Evolutionary conservation across 2,329 filamentous ascomycete species (phyloP), one percentile per base, ranked within the genome.

Genomic region (Nigrospora osmanthi): DNA sequence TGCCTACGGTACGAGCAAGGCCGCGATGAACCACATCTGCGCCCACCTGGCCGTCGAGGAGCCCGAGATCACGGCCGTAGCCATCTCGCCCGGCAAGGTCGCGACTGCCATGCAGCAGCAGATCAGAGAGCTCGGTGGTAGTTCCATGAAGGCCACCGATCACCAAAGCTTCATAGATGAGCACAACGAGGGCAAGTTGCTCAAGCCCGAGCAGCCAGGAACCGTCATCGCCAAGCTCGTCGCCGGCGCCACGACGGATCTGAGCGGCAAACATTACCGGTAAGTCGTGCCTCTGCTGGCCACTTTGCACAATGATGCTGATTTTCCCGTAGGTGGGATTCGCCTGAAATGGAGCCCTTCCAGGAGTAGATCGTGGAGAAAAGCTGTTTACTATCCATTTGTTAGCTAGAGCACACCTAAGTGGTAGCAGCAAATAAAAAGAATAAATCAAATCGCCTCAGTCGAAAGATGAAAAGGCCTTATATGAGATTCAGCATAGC

Each of bases 31-130:
- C 62, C 87, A 91, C 54, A 67, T 95, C 6, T 81, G 83, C 1
- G 66, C 75, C 36, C 88, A 90, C 33, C 64, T 96, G 33, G 79
- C 80, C 0, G 73, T 75, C 1, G 90, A 96, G 59, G 90, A 95
- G 62, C 81, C 84, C 1, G 73, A 82, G 13, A 80, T 95, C 38
- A 86, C 78, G 0, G 82, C 80, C 12, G 67, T 95, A 1, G 74
- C 87, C 0, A 70, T 96, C 32, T 74, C 83, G 4, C 90, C 90
- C 0, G 90, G 90, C 3, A 80, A 87, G 38, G 85, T 94, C 9
- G 86, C 95, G 58, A 96, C 90, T 0, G 84, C 84, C 42, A 96
- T 96, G 90, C 90, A 95, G 62, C 75, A 75, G n/a, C 77, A 85
- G 46, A 78, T 98, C 46, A 74, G 93, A 42, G 82, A 89, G 39